A percentile compares a stretch with the other conserved stretches of the same genome.
Evolutionary conservation across 2,329 filamentous ascomycete species (phyloP).

Genomic region (Clonostachys solani): DNA sequence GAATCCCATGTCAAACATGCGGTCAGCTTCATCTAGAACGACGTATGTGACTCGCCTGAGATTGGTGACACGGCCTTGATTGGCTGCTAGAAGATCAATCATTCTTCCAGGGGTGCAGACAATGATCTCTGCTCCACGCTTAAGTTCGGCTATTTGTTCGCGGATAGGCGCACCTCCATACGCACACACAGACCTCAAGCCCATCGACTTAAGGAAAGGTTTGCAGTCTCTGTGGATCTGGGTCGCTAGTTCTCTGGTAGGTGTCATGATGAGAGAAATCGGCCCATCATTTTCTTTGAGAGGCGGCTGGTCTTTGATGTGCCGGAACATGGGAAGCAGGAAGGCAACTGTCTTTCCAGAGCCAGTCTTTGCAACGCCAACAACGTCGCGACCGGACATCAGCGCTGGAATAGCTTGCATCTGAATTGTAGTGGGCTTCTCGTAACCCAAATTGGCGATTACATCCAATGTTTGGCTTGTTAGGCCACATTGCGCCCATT

Average conservation of each 20-base stretch:
- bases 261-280: conserved; percentile 84
- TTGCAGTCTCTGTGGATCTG: conserved; percentile 96
- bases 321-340: conserved; percentile 92
- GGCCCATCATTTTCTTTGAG: conserved; percentile 83
- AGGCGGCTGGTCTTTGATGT: conserved; percentile 89
- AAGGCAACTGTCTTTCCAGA: conserved; percentile 98
- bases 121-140: conserved; percentile 90
- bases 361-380: conserved; percentile 95
- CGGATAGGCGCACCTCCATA: conserved; percentile 96
- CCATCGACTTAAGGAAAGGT: conserved; percentile 84
- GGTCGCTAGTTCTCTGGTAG: conserved; percentile 86
- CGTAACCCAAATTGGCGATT: conserved; percentile 75
- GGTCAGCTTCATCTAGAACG: conserved; percentile 93
- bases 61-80: conserved; percentile 91
- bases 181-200: conserved; percentile 82
- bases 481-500: conserved; percentile 94
- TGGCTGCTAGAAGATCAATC: conserved; percentile 91
- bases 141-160: conserved; percentile 94
- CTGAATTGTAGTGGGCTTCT: conserved; percentile 89
- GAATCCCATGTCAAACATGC: conserved; percentile 99
- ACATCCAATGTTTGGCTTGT: conserved; percentile 84
- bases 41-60: conserved; percentile 86
- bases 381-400: conserved; percentile 93
- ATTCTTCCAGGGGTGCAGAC: conserved; percentile 93
- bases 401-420: conserved; percentile 91